phyloP scores from a whole-genome alignment of 2,329 filamentous ascomycete species.

The Chaetomiaceae sp. region DNA sequence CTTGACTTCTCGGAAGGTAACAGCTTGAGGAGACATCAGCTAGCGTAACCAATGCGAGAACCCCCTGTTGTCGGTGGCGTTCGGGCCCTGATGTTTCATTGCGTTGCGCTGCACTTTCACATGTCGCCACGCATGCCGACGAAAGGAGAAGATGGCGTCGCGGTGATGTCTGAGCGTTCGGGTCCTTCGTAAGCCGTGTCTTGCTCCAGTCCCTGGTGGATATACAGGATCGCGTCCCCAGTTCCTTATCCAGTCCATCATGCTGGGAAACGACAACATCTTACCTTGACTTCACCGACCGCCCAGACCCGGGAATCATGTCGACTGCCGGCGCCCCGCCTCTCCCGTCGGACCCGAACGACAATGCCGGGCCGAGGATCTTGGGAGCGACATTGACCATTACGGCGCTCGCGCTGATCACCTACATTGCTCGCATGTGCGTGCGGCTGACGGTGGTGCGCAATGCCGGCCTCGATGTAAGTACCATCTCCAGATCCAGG shows the following conservation, averaged over 20 bases:
- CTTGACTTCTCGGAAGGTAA: too few species aligned
- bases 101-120: too few species aligned
- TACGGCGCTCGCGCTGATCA: slow-evolving; percentile 35
- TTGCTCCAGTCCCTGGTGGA: neutral
- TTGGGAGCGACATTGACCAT: slow-evolving; percentile 38
- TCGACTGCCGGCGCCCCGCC: neutral
- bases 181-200: neutral
- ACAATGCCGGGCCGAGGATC: slow-evolving; percentile 36
- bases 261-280: neutral
- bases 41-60: too few species aligned
- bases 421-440: slow-evolving; percentile 40
- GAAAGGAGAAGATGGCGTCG: too few species aligned
- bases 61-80: too few species aligned
- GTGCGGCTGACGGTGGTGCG: slow-evolving; percentile 45
- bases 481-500: slow-evolving; percentile 17
- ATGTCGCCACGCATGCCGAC: too few species aligned
- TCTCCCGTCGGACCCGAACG: slow-evolving; percentile 31
- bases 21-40: too few species aligned
- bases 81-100: too few species aligned
- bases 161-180: too few species aligned
- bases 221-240: neutral
- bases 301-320: neutral
- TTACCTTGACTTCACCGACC: too few species aligned
- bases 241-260: neutral
- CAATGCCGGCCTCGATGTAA: slow-evolving; percentile 44